Percentiles rank a stretch among this genome's conserved stretches.
phyloP scores from a whole-genome alignment of 768 basidiomycete genomes.

The Macrolepiota dolichaula region DNA sequence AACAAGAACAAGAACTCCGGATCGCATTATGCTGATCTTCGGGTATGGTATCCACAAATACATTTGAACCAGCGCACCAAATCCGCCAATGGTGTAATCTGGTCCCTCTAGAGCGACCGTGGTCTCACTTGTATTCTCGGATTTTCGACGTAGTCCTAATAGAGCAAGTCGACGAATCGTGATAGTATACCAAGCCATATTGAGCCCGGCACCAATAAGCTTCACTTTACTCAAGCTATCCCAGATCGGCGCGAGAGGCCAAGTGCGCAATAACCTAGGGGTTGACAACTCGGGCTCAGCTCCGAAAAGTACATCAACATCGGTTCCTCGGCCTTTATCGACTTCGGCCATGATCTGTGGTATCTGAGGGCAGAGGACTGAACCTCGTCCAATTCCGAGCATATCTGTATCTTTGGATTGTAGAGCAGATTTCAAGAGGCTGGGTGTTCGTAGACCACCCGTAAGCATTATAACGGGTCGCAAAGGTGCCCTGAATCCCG shows the following conservation, averaged over 20 bases:
- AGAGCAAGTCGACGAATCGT: constrained; percentile 51
- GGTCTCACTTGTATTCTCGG: background rate
- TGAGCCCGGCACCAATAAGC: constrained; percentile 62
- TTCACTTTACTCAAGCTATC: constrained; percentile 41
- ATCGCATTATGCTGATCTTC: background rate
- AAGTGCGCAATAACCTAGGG: constrained; percentile 15
- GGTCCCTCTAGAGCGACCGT: constrained; percentile 10
- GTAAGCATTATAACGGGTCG: constrained; percentile 74
- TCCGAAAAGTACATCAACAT: constrained; percentile 31
- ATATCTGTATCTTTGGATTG: constrained; percentile 60
- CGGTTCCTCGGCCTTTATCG: constrained; percentile 13
- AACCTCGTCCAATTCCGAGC: constrained; percentile 70
- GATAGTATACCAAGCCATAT: constrained; percentile 66
- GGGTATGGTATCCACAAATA: constrained; percentile 38
- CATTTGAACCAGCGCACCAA: constrained; percentile 39
- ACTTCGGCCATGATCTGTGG: constrained; percentile 37
- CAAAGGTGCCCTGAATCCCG: constrained; percentile 16
- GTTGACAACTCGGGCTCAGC: constrained; percentile 31
- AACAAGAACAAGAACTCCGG: background rate
- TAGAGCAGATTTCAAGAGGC: constrained; percentile 53
- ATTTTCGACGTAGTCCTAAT: constrained; percentile 7
- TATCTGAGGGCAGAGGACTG: constrained; percentile 60
- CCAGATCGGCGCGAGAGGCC: constrained; percentile 25
- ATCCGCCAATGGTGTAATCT: constrained; percentile 28
- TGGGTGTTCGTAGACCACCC: constrained; percentile 68